phyloP scores from a whole-genome alignment of 2,329 filamentous ascomycete species.

The Mycogone perniciosa region DNA sequence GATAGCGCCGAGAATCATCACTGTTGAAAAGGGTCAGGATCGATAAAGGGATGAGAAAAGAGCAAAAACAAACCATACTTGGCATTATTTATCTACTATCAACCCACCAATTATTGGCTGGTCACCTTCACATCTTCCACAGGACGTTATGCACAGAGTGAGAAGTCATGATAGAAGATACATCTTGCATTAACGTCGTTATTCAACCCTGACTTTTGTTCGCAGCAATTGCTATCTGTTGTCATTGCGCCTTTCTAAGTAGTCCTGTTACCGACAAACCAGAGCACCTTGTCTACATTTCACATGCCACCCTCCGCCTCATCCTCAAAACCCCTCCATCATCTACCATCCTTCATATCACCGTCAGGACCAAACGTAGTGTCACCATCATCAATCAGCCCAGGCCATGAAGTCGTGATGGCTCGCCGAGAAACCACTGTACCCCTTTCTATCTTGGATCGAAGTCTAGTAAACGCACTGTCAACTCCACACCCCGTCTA shows the following conservation, averaged over 20 bases:
- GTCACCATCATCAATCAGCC: slow-evolving; percentile 30
- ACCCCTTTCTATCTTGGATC: slow-evolving; percentile 32
- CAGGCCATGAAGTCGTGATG: slow-evolving; percentile 30
- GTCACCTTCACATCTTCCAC: background rate
- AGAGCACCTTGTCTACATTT: background rate
- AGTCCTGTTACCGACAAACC: background rate
- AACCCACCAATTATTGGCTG: too few species aligned
- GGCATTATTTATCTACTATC: too few species aligned
- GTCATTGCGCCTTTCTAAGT: background rate
- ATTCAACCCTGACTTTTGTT: background rate
- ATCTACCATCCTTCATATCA: slow-evolving; percentile 12
- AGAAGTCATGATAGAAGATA: too few species aligned
- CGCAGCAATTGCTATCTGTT: background rate
- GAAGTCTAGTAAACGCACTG: slow-evolving; percentile 33
- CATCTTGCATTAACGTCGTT: too few species aligned
- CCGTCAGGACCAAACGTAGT: slow-evolving; percentile 13
- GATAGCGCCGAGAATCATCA: slow-evolving; percentile 54
- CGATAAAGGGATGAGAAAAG: background rate
- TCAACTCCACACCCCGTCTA: slow-evolving; percentile 33
- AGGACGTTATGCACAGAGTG: too few species aligned
- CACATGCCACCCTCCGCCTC: background rate
- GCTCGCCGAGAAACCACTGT: slow-evolving; percentile 22
- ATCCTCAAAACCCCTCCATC: background rate
- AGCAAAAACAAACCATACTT: too few species aligned
- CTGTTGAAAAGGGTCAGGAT: slow-evolving; percentile 41